Conservation (phyloP, 805 yeast species). For the Yarrowia keelungensis region DNA sequence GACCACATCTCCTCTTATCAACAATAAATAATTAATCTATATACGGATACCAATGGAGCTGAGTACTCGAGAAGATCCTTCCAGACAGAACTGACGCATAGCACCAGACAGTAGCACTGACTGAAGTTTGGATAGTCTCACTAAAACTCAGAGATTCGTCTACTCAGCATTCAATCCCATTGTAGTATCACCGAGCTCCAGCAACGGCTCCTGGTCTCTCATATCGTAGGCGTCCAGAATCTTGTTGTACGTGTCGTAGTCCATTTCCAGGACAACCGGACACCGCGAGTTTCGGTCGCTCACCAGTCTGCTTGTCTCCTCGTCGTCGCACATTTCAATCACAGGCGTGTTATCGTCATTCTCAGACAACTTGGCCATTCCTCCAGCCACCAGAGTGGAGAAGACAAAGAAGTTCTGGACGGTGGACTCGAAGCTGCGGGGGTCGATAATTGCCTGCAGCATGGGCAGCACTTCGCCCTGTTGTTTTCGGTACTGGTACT, state of each 20-base stretch:
- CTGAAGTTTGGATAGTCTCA: too few relatives aligned
- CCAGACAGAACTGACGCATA: too few relatives aligned
- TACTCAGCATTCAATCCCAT: constrained; percentile 15
- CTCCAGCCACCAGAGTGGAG: constrained; percentile 28
- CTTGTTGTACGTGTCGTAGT: constrained; percentile 7
- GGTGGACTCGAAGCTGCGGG: constrained; percentile 26
- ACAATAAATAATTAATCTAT: too few relatives aligned
- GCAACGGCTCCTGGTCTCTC: not conserved
- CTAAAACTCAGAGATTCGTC: too few relatives aligned
- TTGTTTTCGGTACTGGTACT: not conserved
- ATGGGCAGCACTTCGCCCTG: constrained; percentile 8
- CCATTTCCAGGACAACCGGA: constrained; percentile 22
- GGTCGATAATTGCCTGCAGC: constrained; percentile 15
- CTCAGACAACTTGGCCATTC: constrained; percentile 15
- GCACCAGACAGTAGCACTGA: too few relatives aligned
- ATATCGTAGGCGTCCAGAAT: constrained; percentile 4
- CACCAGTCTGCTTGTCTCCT: not conserved
- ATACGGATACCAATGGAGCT: too few relatives aligned
- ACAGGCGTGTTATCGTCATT: constrained; percentile 2
- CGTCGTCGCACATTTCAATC: constrained; percentile 17
- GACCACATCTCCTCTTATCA: too few relatives aligned
- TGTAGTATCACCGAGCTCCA: constrained; percentile 7
- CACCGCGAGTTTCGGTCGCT: constrained; percentile 16
- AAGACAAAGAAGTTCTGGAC: constrained; percentile 30
- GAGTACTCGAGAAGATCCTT: too few relatives aligned